Evolutionary conservation across 495 filamentous ascomycete species (phyloP), one percentile per base, ranked within the genome.

Genomic region (Sporormia fimetaria): DNA sequence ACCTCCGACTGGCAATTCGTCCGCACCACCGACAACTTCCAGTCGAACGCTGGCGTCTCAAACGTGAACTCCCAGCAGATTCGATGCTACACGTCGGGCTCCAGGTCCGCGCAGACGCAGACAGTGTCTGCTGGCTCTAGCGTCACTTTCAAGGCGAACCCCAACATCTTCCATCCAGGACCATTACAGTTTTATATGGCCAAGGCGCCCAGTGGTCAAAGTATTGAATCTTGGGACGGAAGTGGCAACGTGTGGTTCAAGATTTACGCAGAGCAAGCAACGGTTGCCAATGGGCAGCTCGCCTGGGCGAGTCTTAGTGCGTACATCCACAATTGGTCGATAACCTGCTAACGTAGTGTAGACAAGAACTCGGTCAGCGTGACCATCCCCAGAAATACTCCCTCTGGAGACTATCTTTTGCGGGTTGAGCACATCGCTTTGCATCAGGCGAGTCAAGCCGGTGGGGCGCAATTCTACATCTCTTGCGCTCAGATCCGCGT

Each of bases 401-500:
- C 49, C 0, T 42, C 42, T n/a, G 47, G 52, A 48, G 55, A 56
- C 33, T 55, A 55, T 34, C 49, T 56, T n/a, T 35, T 55, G 18
- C 44, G 51, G 11, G 32, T 58, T 36, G 52, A 55, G 39, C 52
- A 56, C 33, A 54, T 52, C 21, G 69, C 66, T 2, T 54, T 71
- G 18, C 67, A 74, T 43, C 57, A 61, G 35, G 43, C 29, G 9
- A 42, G 42, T 38, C 31, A 52, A 5, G 51, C 51, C 16, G 63
- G 63, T 39, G 62, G 64, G 37, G 64, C 72, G 0, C 70, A 73
- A 52, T 63, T 73, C 48, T 75, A 73, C 37, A 54, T 72, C 25
- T 57, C 64, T 0, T 80, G 76, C 40, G 75, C 71, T 3, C 75
- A 79, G 51, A 45, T 81, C 51, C 71, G 60, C 16, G 67, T 81